A percentile compares a stretch with the other conserved stretches of the same genome.
Conservation (phyloP, 2,329 filamentous ascomycete species). For the Fusarium chuoi region DNA sequence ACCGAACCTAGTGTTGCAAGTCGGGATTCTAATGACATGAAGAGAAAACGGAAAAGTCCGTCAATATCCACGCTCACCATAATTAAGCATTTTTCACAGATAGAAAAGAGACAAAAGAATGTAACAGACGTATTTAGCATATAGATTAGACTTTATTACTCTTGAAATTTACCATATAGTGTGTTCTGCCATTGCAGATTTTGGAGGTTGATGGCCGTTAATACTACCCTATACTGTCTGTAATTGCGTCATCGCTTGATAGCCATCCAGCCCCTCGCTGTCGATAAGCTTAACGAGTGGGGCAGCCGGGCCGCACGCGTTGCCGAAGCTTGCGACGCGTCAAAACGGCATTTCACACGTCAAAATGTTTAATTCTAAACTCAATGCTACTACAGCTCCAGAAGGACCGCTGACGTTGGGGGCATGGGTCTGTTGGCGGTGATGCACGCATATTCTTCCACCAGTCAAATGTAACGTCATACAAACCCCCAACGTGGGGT, state of each 20-base stretch:
- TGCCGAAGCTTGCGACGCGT: not conserved
- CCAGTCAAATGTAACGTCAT: constrained; percentile 28
- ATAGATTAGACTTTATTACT: fast-evolving
- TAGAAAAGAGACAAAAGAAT: fast-evolving
- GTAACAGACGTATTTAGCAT: fast-evolving
- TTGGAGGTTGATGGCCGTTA: not conserved
- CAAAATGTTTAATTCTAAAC: not conserved
- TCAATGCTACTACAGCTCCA: no score
- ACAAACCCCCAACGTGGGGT: constrained; percentile 34
- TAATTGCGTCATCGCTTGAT: not conserved
- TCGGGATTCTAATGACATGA: fast-evolving
- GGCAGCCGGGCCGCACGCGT: not conserved
- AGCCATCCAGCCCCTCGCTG: not conserved
- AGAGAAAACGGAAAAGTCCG: not conserved
- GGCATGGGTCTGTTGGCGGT: not conserved
- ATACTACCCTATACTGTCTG: not conserved
- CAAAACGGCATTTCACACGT: not conserved
- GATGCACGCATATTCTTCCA: constrained; percentile 15
- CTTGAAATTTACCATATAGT: fast-evolving
- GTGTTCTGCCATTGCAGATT: fast-evolving
- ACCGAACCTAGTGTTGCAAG: fast-evolving
- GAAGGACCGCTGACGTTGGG: not conserved
- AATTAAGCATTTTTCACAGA: fast-evolving
- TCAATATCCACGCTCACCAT: not conserved
- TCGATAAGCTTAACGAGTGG: constrained; percentile 13